Conservation (phyloP, 352 stramenopile species). For the Phytopythium ostracodes region DNA sequence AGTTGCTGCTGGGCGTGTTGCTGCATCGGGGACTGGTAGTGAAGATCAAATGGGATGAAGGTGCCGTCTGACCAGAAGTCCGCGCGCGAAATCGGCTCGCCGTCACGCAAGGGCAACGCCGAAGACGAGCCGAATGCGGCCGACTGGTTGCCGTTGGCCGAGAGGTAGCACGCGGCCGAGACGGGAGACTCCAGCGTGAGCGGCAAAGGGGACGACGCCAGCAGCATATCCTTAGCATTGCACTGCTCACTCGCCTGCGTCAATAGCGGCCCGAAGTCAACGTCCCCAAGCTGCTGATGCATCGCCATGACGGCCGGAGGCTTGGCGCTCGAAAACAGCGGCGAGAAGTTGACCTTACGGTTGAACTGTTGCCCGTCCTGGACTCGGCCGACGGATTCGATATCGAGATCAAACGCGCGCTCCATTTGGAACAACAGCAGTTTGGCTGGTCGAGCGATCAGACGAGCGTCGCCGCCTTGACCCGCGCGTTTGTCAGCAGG, state of each 20-base stretch:
- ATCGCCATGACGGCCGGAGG: neutral
- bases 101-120: neutral
- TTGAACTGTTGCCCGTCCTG: neutral
- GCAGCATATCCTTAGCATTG: neutral
- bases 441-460: neutral
- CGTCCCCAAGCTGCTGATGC: neutral
- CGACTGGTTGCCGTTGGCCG: neutral
- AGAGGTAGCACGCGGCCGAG: neutral
- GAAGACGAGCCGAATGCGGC: neutral
- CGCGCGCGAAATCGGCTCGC: neutral
- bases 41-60: neutral
- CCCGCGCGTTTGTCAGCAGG: conserved; percentile 1
- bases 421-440: neutral
- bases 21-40: neutral
- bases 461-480: neutral
- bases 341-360: neutral
- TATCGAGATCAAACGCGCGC: neutral
- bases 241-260: neutral
- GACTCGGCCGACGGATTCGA: neutral
- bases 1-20: neutral
- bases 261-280: neutral
- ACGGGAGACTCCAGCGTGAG: neutral
- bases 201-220: neutral
- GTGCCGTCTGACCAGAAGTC: neutral
- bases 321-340: neutral